These are phyloP conservation scores for Candida awuae DNA, from an alignment of 805 yeast species.

Conservation along the genomic window DNA sequence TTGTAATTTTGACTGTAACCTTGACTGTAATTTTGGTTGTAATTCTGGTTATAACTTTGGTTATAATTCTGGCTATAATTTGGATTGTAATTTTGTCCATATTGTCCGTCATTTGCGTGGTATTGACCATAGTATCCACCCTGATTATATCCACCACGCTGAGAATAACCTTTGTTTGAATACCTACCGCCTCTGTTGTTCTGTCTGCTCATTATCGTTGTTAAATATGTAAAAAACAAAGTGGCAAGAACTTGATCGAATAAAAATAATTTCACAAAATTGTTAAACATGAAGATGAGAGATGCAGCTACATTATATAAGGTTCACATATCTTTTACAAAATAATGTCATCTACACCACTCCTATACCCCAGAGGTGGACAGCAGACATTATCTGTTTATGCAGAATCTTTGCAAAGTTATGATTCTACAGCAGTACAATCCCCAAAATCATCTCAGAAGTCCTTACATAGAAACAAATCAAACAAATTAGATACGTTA, in stretches of 20 bases:
- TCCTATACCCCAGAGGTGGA: not conserved
- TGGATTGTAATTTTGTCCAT: not conserved
- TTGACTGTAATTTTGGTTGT: not conserved
- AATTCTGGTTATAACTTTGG: not conserved
- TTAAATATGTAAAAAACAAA: too few relatives aligned
- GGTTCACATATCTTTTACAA: too few relatives aligned
- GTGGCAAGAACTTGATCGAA: too few relatives aligned
- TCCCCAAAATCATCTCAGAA: not conserved
- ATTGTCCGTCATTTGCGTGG: not conserved
- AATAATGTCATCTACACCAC: not conserved
- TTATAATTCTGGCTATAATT: not conserved
- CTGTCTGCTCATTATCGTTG: too few relatives aligned
- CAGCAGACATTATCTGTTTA: not conserved
- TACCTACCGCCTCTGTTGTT: too few relatives aligned
- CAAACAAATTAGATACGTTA: slow-evolving; percentile 62
- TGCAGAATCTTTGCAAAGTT: not conserved
- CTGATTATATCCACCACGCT: too few relatives aligned
- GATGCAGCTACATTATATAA: too few relatives aligned
- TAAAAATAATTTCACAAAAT: too few relatives aligned
- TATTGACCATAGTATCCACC: not conserved
- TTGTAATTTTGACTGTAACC: not conserved
- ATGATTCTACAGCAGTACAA: not conserved
- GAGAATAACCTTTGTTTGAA: too few relatives aligned
- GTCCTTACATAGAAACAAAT: not conserved
- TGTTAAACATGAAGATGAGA: too few relatives aligned